Base-by-base conservation (phyloP, 768 basidiomycete species). In the Psilocybe sp. region DNA sequence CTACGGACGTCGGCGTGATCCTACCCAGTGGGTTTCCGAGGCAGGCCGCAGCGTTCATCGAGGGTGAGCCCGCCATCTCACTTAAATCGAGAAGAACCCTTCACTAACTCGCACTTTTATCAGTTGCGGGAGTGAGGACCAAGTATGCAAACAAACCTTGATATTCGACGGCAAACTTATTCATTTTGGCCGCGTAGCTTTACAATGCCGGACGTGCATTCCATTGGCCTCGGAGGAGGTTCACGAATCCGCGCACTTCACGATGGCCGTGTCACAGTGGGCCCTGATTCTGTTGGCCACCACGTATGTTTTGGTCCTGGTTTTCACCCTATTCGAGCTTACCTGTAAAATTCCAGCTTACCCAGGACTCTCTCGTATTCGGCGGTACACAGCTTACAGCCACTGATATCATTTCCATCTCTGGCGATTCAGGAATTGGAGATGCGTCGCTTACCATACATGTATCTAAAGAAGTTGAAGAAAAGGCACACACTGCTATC, bases 281-380 rank as follows among this genome's bases (percentile, higher is more conserved):
- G 85, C 0, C 84, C 85, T 10, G 78, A 84, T 57, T 87, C 82
- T 1, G 82, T 85, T 14, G 85, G 85, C 0, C 79, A 83, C 60
- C 53, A 63, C 37, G 66, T 69, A 33, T 16, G 51, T 50, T 31
- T 34, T 33, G n/a, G 3, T 3, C 15, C 34, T 2, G 7, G n/a
- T 16, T n/a, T 12, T 11, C 19, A 19, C 3, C 5, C 6, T 1
- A 15, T 43, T 23, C n/a, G 5, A 34, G 2, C 11, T 1, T 1
- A 37, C n/a, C 12, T 35, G 14, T 5, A 14, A 7, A 36, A 35
- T 15, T 41, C 18, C 15, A 68, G 65, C 52, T 68, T 44, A 70
- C 71, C 4, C 69, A 65, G 38, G 78, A 83, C 38, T 74, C 76
- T 5, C 61, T 68, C 8, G 69, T 83, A 0, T 87, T 87, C 53